phyloP scores from a whole-genome alignment of 1,284 basidiomycete species.

The Ustilago xerochloae region DNA sequence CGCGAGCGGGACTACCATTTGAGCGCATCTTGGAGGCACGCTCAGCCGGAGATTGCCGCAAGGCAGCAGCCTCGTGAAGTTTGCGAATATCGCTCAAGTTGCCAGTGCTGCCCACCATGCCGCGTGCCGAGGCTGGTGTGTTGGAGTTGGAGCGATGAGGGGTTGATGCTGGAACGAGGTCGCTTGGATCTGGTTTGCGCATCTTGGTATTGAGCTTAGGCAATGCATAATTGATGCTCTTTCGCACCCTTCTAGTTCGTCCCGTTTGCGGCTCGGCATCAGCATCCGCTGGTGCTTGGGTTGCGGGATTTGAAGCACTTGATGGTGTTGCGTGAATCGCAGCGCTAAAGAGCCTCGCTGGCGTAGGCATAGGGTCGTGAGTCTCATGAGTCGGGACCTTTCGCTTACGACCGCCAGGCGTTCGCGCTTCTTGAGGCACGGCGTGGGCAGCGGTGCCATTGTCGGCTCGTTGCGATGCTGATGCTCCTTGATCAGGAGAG shows the following conservation, averaged over 20 bases:
- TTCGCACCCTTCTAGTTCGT: slow-evolving; percentile 50
- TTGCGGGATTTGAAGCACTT: not conserved
- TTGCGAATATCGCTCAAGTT: slow-evolving; percentile 56
- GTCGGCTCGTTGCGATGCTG: not conserved
- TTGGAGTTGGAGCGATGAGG: slow-evolving; percentile 21
- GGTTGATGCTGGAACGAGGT: slow-evolving; percentile 41
- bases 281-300: not conserved
- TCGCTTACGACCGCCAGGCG: slow-evolving; percentile 38
- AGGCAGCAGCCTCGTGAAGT: slow-evolving; percentile 42
- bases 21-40: slow-evolving; percentile 19
- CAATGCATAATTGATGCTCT: slow-evolving; percentile 66
- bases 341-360: slow-evolving; percentile 20
- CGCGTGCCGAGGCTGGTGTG: slow-evolving; percentile 20
- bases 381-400: slow-evolving; percentile 23
- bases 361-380: slow-evolving; percentile 20
- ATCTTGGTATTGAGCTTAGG: slow-evolving; percentile 68
- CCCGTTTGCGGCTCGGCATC: slow-evolving; percentile 28
- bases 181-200: slow-evolving; percentile 65
- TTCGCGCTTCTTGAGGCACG: slow-evolving; percentile 8
- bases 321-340: slow-evolving; percentile 2
- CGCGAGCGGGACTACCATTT: not conserved
- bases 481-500: not conserved
- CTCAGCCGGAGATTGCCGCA: slow-evolving; percentile 35
- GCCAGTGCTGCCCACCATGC: slow-evolving; percentile 48
- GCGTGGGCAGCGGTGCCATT: not conserved